A percentile compares a stretch with the other conserved stretches of the same genome.
These are phyloP conservation scores for Penicillium pancosmium DNA, from an alignment of 495 filamentous ascomycete species.

Conservation along the genomic window DNA sequence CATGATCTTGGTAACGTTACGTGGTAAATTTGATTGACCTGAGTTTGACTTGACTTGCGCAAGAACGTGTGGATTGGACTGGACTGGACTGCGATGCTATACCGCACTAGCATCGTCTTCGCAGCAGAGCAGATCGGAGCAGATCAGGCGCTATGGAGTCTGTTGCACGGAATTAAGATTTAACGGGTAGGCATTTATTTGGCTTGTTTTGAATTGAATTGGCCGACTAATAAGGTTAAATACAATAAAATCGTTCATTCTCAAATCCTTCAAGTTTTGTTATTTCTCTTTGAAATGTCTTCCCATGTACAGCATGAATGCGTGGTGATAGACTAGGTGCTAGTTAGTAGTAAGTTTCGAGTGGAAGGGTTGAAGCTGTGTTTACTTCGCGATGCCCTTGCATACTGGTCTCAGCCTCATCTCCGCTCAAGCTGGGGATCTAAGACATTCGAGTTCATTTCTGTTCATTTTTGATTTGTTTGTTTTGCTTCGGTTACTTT, in stretches of 20 bases:
- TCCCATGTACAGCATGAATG: too few relatives aligned
- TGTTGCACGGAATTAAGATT: slow-evolving; percentile 13
- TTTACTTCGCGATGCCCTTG: background rate
- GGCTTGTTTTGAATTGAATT: background rate
- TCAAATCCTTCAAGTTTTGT: too few relatives aligned
- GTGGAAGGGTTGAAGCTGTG: background rate
- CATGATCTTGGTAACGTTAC: slow-evolving; percentile 77
- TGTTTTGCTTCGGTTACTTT: too few relatives aligned
- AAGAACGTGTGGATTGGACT: too few relatives aligned
- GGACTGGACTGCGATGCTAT: too few relatives aligned
- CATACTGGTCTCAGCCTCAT: too few relatives aligned
- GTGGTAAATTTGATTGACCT: slow-evolving; percentile 25
- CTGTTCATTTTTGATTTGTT: background rate
- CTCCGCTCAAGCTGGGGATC: background rate
- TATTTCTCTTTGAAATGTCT: too few relatives aligned
- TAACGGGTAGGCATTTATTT: background rate
- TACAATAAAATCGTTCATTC: too few relatives aligned
- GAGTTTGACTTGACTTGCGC: too few relatives aligned
- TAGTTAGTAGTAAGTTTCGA: background rate
- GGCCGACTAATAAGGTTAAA: too few relatives aligned
- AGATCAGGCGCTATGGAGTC: slow-evolving; percentile 33
- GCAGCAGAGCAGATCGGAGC: background rate
- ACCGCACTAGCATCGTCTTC: too few relatives aligned
- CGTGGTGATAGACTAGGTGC: too few relatives aligned
- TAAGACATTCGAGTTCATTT: background rate